Base-by-base conservation (phyloP, 352 stramenopile genomes). In the Pythium periplocum region DNA sequence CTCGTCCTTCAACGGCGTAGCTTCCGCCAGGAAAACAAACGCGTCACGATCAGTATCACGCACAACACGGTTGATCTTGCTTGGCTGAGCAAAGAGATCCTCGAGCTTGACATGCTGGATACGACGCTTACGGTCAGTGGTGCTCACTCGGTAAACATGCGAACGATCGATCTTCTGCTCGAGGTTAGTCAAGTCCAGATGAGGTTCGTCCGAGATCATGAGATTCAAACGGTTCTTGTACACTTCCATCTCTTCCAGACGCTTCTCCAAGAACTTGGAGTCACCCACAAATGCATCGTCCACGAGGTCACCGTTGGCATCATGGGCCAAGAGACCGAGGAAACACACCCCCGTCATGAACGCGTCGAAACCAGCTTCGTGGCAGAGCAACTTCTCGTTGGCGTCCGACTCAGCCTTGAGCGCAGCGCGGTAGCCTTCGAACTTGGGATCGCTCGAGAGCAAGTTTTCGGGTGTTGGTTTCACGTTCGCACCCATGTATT, bases 341-440 rank as follows among this genome's bases (percentile, higher is more conserved):
- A 89, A 92, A 52, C 82, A 87, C 36, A 90, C 71, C 43, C 68
- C 74, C 2, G 83, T 94, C 81, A 94, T 92, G 64, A 90, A 88
- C 12, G 83, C 81, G 40, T 94, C 83, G 47, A 90, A 94, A 39
- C 83, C 83, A n/a, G 83, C 83, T 55, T 94, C 83, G 59, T 94
- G 83, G 37, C 78, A 87, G 31, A 91, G 57, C 50, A 77, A 45
- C n/a, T 73, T 81, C 34, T 75, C 67, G 2, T 80, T 68, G 4
- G 62, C 66, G 50, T 82, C 68, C 1, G 64, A 63, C 36, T 83
- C 68, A 11, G 65, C 66, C 54, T 85, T 69, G 2, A 91, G 66
- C 12, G 78, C 81, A 7, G 68, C 48, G 36, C 75, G 77, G 57
- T 90, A 92, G 37, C 62, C 75, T 48, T 84, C 74, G 44, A 88